These are phyloP conservation scores for Lasiosphaeris hirsuta DNA, from an alignment of 495 filamentous ascomycete genomes.

Conservation along the genomic window DNA sequence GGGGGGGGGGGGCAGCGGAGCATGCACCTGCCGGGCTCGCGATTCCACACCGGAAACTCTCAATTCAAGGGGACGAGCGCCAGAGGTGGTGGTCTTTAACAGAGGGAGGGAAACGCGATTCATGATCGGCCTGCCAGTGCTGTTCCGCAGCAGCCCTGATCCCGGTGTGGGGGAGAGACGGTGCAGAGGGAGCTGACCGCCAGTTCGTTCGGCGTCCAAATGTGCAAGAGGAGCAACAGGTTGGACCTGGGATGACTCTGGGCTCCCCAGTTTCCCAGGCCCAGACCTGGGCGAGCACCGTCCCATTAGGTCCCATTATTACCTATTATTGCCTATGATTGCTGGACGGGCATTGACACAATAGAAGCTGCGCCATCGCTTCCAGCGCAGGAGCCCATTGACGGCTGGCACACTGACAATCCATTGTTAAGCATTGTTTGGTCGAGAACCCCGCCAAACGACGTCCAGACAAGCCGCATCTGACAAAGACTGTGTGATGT, in stretches of 20 bases:
- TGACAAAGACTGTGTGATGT: constrained; percentile 24
- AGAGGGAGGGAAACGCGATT: constrained; percentile 24
- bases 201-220: constrained; percentile 25
- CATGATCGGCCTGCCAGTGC: constrained; percentile 29
- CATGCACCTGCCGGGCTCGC: constrained; percentile 1
- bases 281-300: too few species aligned
- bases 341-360: constrained; percentile 14
- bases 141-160: constrained; percentile 25
- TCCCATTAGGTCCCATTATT: too few species aligned
- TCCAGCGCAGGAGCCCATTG: constrained; percentile 19
- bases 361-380: constrained; percentile 9
- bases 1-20: background rate
- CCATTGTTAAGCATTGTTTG: constrained; percentile 25
- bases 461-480: constrained; percentile 17
- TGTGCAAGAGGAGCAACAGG: constrained; percentile 1
- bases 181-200: constrained; percentile 32
- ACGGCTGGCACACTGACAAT: constrained; percentile 19
- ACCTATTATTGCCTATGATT: too few species aligned
- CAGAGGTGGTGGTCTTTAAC: background rate
- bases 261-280: too few species aligned
- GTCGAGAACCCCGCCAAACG: constrained; percentile 26
- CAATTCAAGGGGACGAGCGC: constrained; percentile 9
- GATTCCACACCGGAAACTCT: constrained; percentile 12
- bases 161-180: constrained; percentile 24
- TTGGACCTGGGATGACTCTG: constrained; percentile 8